These are phyloP conservation scores for Aspergillus diversus DNA, from an alignment of 495 filamentous ascomycete genomes.

Conservation along the genomic window DNA sequence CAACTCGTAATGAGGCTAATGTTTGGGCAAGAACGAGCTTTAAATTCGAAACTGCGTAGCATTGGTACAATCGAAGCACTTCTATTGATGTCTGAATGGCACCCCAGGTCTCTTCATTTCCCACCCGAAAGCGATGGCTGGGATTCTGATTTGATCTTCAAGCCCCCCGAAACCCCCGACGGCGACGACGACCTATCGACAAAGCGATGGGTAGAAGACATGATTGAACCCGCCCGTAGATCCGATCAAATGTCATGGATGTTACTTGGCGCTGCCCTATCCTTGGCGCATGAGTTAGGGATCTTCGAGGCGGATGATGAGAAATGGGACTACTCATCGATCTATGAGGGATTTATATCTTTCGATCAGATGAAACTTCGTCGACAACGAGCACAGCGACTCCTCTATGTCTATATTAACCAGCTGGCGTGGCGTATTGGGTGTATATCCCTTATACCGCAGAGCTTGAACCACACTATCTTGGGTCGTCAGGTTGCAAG, in stretches of 20 bases:
- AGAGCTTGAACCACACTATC: slow-evolving; percentile 50
- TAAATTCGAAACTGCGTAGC: slow-evolving; percentile 46
- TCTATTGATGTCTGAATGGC: slow-evolving; percentile 59
- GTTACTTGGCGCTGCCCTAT: slow-evolving; percentile 53
- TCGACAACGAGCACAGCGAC: slow-evolving; percentile 47
- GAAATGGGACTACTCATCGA: slow-evolving; percentile 20
- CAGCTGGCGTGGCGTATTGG: slow-evolving; percentile 58
- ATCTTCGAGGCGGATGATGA: slow-evolving; percentile 51
- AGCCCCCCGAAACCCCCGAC: slow-evolving; percentile 26
- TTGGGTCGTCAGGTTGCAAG: slow-evolving; percentile 36
- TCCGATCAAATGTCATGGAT: slow-evolving; percentile 64
- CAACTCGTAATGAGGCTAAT: slow-evolving; percentile 54
- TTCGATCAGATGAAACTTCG: slow-evolving; percentile 45
- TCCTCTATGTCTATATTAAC: slow-evolving; percentile 58
- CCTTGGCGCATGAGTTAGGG: slow-evolving; percentile 55
- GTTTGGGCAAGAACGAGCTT: slow-evolving; percentile 54
- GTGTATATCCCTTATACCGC: slow-evolving; percentile 56
- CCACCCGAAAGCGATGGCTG: slow-evolving; percentile 55
- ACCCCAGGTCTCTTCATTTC: slow-evolving; percentile 57
- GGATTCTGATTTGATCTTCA: slow-evolving; percentile 46
- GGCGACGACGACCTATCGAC: slow-evolving; percentile 30
- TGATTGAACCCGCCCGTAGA: slow-evolving; percentile 55
- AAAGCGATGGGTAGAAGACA: slow-evolving; percentile 48
- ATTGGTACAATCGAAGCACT: slow-evolving; percentile 58
- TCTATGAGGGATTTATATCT: slow-evolving; percentile 35